Evolutionary conservation across 179 eudicot species (phyloP).

Genomic region (Heliamphora pulchella): DNA sequence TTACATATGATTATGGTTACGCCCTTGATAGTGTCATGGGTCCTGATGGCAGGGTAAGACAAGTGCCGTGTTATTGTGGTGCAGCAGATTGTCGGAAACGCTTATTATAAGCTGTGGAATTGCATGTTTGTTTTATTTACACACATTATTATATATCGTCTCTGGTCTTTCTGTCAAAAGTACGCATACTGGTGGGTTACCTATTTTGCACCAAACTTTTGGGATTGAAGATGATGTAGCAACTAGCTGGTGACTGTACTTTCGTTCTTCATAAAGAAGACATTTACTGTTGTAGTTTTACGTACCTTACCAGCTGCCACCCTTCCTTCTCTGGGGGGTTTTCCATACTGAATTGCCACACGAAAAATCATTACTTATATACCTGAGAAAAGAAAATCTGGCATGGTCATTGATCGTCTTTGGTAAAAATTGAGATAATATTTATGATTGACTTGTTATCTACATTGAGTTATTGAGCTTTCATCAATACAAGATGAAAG

Average conservation of each 20-base stretch:
- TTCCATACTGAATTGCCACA: background rate
- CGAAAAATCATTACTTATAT: too few relatives aligned
- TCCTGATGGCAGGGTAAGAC: constrained; percentile 54
- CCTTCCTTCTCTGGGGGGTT: background rate
- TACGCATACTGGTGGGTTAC: background rate
- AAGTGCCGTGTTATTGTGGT: constrained; percentile 71
- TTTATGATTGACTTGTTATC: background rate
- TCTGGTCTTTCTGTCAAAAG: background rate
- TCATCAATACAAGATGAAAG: too few relatives aligned
- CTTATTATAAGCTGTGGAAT: constrained; percentile 30
- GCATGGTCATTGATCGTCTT: background rate
- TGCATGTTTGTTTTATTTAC: background rate
- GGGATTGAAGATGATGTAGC: background rate
- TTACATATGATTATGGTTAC: constrained; percentile 68
- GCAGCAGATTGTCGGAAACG: constrained; percentile 71
- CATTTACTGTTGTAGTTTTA: background rate
- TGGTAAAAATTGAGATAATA: background rate
- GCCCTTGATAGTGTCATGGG: constrained; percentile 60
- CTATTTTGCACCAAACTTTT: background rate
- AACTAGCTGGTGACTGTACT: background rate
- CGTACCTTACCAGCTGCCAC: background rate
- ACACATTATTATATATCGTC: background rate
- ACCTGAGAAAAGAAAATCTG: too few relatives aligned
- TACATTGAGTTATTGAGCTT: too few relatives aligned
- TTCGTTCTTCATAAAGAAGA: background rate